These are phyloP conservation scores for Samsoniella hepiali DNA, from an alignment of 2,329 filamentous ascomycete genomes.

Conservation along the genomic window DNA sequence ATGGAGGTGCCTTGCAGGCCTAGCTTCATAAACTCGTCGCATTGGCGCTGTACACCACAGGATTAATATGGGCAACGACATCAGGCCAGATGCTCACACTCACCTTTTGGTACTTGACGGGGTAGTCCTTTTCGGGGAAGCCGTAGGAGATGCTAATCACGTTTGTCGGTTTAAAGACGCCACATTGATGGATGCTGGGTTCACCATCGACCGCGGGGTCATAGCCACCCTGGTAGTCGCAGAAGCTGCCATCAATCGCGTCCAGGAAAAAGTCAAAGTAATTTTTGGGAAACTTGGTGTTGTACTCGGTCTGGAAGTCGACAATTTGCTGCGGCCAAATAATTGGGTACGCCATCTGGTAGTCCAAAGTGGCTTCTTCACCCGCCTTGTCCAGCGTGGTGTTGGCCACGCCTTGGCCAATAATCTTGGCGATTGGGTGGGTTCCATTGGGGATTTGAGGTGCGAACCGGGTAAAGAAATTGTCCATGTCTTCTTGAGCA, in stretches of 20 bases:
- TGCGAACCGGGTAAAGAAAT: conserved; percentile 33
- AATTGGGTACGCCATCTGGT: conserved; percentile 45
- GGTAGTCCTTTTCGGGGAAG: conserved; percentile 44
- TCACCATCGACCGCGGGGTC: conserved; percentile 43
- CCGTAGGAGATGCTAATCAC: conserved; percentile 46
- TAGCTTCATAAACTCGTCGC: conserved; percentile 45
- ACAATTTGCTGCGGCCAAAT: conserved; percentile 50
- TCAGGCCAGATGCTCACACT: not conserved
- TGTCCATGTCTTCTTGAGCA: conserved; percentile 38
- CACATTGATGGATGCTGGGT: conserved; percentile 37
- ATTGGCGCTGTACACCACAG: conserved; percentile 31
- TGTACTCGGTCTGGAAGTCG: conserved; percentile 33
- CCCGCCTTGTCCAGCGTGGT: conserved; percentile 26
- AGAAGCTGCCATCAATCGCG: conserved; percentile 48
- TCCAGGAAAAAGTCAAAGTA: conserved; percentile 39
- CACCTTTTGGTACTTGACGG: conserved; percentile 40
- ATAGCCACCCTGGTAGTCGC: conserved; percentile 49
- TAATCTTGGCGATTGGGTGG: conserved; percentile 32
- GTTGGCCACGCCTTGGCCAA: conserved; percentile 26
- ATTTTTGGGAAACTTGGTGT: not conserved
- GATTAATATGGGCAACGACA: not conserved
- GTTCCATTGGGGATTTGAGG: conserved; percentile 37
- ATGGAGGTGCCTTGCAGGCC: conserved; percentile 41
- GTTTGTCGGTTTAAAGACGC: conserved; percentile 22
- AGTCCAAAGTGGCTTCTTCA: conserved; percentile 46